Evolutionary conservation across 768 basidiomycete species (phyloP).

Genomic region (Serendipita vermifera): DNA sequence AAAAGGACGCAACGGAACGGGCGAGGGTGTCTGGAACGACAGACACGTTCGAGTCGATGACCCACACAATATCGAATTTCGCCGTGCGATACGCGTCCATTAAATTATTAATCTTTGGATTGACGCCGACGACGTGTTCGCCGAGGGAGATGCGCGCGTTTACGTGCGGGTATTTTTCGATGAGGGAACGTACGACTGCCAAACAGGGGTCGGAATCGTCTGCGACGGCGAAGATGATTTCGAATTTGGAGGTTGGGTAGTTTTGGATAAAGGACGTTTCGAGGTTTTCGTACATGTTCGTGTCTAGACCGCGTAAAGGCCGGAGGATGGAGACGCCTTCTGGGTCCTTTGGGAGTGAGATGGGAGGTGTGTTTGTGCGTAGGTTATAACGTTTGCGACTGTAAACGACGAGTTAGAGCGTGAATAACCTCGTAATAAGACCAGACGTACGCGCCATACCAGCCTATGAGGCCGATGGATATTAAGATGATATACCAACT

Average conservation of each 20-base stretch:
- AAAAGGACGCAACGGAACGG: slow-evolving; percentile 68
- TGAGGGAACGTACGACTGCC: slow-evolving; percentile 62
- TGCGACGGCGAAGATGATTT: slow-evolving; percentile 86
- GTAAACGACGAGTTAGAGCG: slow-evolving; percentile 7
- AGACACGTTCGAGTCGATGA: slow-evolving; percentile 89
- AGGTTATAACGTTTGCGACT: slow-evolving; percentile 68
- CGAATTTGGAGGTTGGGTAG: slow-evolving; percentile 82
- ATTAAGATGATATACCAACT: slow-evolving; percentile 53
- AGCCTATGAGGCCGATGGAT: slow-evolving; percentile 54
- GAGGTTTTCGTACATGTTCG: slow-evolving; percentile 90
- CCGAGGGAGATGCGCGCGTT: slow-evolving; percentile 65
- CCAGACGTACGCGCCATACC: slow-evolving; percentile 49
- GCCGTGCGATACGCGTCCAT: slow-evolving; percentile 72
- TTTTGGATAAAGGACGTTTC: slow-evolving; percentile 87
- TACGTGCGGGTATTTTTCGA: slow-evolving; percentile 64
- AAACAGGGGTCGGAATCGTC: slow-evolving; percentile 80
- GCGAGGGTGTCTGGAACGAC: slow-evolving; percentile 66
- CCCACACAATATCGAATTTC: slow-evolving; percentile 83
- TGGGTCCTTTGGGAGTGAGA: slow-evolving; percentile 35
- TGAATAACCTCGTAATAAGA: background rate
- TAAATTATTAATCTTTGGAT: slow-evolving; percentile 97
- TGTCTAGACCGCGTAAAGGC: slow-evolving; percentile 88
- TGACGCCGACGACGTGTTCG: slow-evolving; percentile 73
- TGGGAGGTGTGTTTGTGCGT: slow-evolving; percentile 43
- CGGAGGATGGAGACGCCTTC: slow-evolving; percentile 92